phyloP scores from a whole-genome alignment of 306 rosid species.

The Castanea crenata region DNA sequence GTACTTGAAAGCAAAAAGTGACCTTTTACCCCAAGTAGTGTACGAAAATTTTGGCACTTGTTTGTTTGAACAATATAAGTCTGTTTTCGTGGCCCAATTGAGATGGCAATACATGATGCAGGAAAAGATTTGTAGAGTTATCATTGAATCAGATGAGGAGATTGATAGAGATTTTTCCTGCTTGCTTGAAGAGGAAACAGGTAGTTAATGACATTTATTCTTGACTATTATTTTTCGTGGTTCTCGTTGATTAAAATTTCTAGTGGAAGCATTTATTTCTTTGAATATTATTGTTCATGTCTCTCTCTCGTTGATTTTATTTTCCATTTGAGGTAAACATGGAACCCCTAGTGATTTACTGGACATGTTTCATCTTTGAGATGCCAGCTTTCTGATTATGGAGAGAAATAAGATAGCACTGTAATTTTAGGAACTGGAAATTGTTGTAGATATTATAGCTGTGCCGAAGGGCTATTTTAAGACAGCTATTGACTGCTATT shows the following conservation, averaged over 20 bases:
- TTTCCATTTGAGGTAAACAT: neutral
- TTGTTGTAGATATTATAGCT: neutral
- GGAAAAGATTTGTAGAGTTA: slow-evolving; percentile 55
- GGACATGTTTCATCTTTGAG: neutral
- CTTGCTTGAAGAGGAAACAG: slow-evolving; percentile 57
- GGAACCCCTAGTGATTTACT: neutral
- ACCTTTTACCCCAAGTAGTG: slow-evolving; percentile 6
- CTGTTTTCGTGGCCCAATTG: slow-evolving; percentile 14
- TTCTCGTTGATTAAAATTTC: too few relatives aligned
- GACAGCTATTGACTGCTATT: slow-evolving; percentile 7
- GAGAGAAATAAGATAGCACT: neutral
- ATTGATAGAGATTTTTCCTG: slow-evolving; percentile 62
- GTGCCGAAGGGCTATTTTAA: neutral
- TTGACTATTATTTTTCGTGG: neutral
- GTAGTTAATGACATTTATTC: slow-evolving; percentile 38
- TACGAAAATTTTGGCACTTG: slow-evolving; percentile 20
- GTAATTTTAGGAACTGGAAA: slow-evolving; percentile 8
- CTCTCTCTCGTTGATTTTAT: too few relatives aligned
- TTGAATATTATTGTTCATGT: neutral
- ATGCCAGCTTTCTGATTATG: neutral
- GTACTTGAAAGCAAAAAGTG: slow-evolving; percentile 19
- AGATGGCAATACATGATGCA: slow-evolving; percentile 40
- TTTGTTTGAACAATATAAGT: slow-evolving; percentile 4
- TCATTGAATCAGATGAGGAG: slow-evolving; percentile 91
- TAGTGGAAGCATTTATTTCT: neutral